A percentile compares a stretch with the other conserved stretches of the same genome.
Evolutionary conservation across 179 eudicot species (phyloP).

Genomic region (Drosera spatulata): DNA sequence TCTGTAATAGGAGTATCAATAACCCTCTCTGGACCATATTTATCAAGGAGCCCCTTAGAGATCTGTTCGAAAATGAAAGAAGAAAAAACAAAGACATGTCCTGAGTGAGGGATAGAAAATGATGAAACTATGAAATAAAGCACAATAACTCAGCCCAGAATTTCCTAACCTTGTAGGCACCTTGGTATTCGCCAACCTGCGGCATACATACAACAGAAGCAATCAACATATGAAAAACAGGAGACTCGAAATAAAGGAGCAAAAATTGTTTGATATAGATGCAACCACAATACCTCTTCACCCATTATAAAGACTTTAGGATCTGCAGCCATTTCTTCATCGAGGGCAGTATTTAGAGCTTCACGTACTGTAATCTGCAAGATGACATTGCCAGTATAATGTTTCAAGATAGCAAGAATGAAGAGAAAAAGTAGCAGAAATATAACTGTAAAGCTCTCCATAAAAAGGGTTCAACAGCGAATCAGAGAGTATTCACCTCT

Average conservation of each 20-base stretch:
- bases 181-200: conserved; percentile 99
- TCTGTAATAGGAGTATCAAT: conserved; percentile 94
- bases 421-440: no score
- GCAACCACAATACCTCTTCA: conserved; percentile 60
- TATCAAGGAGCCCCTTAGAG: conserved; percentile 83
- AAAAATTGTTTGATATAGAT: not conserved
- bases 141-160: not conserved
- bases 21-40: conserved; percentile 92
- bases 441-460: no score
- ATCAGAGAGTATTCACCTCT: conserved; percentile 21
- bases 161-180: conserved; percentile 80
- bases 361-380: conserved; percentile 85
- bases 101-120: not conserved
- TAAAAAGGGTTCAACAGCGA: no score
- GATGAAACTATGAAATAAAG: not conserved
- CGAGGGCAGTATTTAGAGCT: conserved; percentile 88
- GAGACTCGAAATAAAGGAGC: not conserved
- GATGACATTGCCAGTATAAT: not conserved
- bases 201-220: conserved; percentile 13
- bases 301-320: conserved; percentile 85
- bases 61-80: conserved; percentile 32
- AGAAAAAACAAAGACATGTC: not conserved
- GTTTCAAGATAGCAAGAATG: no score
- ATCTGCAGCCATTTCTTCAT: conserved; percentile 96
- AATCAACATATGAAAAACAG: not conserved